These are phyloP conservation scores for Fusarium sp. DNA, from an alignment of 2,329 filamentous ascomycete genomes.

Conservation along the genomic window DNA sequence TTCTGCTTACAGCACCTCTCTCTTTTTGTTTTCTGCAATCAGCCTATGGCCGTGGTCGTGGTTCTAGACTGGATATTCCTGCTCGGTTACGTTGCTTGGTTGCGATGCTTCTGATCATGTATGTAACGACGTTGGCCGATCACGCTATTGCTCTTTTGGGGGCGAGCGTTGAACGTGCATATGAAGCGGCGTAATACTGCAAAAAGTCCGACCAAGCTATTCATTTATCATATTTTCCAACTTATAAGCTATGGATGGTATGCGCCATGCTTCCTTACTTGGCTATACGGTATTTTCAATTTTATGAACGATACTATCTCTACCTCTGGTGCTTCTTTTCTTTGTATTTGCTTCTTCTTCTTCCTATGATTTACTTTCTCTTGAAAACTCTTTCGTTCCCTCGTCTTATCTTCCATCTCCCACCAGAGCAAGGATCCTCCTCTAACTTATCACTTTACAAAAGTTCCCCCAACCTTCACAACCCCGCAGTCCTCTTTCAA, in stretches of 20 bases:
- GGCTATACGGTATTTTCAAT: background rate
- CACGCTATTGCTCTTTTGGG: conserved; percentile 29
- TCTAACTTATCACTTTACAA: conserved; percentile 18
- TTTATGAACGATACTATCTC: background rate
- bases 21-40: conserved; percentile 2
- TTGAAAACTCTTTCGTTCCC: background rate
- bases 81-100: conserved; percentile 20
- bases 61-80: background rate
- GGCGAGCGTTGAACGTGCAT: conserved; percentile 1
- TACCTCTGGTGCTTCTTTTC: background rate
- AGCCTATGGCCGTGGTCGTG: background rate
- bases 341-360: background rate
- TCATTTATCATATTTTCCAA: background rate
- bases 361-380: background rate
- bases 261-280: background rate
- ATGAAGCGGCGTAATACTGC: conserved; percentile 22
- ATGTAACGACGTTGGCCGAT: conserved; percentile 8
- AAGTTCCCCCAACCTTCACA: conserved; percentile 27
- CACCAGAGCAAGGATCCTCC: conserved; percentile 24
- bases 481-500: conserved; percentile 16
- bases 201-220: conserved; percentile 4
- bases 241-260: background rate
- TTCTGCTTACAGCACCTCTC: conserved; percentile 9
- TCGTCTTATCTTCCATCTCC: conserved; percentile 16
- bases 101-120: conserved; percentile 15